Evolutionary conservation across 2,329 filamentous ascomycete genomes (phyloP).

Genomic region (Erysiphe pulchra): DNA sequence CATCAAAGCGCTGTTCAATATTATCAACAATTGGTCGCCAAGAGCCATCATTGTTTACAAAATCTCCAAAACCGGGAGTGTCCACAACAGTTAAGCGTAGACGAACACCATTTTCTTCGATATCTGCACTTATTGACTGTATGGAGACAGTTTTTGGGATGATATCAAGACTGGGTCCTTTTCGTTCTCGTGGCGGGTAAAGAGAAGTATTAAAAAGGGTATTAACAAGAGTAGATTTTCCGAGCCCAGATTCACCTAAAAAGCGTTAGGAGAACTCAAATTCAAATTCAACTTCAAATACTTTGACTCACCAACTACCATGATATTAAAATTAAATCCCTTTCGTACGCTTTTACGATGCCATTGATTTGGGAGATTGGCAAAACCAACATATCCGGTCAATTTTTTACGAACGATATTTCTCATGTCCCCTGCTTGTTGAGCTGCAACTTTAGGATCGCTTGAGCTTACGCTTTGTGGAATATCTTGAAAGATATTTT

Average conservation of each 20-base stretch:
- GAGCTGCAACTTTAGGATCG: constrained; percentile 14
- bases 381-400: constrained; percentile 95
- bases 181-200: constrained; percentile 96
- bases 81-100: constrained; percentile 92
- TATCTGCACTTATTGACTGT: constrained; percentile 84
- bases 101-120: constrained; percentile 94
- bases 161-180: constrained; percentile 88
- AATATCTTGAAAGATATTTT: constrained; percentile 8
- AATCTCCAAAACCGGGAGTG: constrained; percentile 93
- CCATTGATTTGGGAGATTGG: constrained; percentile 98
- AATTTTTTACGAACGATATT: constrained; percentile 98
- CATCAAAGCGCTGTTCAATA: constrained; percentile 96
- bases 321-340: constrained; percentile 99
- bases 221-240: constrained; percentile 98
- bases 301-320: constrained; percentile 78
- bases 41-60: constrained; percentile 98
- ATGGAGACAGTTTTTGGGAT: constrained; percentile 95
- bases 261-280: constrained; percentile 4
- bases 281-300: too few species aligned
- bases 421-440: constrained; percentile 16
- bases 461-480: constrained; percentile 14
- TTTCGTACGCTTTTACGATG: constrained; percentile 99
- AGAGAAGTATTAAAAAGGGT: constrained; percentile 98
- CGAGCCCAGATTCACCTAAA: constrained; percentile 88
- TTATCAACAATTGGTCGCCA: constrained; percentile 99